Base-by-base conservation (phyloP, 805 yeast genomes). In the Wickerhamiella sergipiensis region DNA sequence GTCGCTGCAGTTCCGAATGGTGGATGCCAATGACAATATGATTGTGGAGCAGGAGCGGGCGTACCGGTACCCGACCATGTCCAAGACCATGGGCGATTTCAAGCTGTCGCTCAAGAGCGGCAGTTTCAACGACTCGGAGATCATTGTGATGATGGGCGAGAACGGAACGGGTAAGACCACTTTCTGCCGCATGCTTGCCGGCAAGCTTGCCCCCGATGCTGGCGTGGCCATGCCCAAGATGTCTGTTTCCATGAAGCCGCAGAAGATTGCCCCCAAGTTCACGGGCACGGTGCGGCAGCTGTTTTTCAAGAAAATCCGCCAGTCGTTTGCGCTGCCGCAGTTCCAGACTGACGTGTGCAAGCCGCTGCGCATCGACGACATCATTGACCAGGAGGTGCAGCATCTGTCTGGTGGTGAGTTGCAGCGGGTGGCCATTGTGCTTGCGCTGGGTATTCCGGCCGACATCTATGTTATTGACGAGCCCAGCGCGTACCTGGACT, bases 161-260 rank as follows among this genome's bases (percentile, higher is more conserved):
- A 92, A 92, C 69, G 99, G 99, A 74, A 92, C 98, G 18, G 99
- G 99, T 75, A 92, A 92, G 74, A 92, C 99, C 43, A 92, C 99
- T 15, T 82, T 92, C 74, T 90, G 97, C 78, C 85, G 84, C 68
- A 73, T 92, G 63, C 75, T 92, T 63, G 97, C 99, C 21, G 98
- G 97, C 65, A 87, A 87, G 24, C 76, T 86, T 59, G 75, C 83
- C 47, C 90, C 98, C 31, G 98, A 92, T 70, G 78, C 77, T 59
- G 86, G 86, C 52, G 67, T 72, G 54, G 79, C 80, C 64, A 81
- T 86, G 55, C 97, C 97, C 48, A 83, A 85, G 67, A 72, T 92
- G 69, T 87, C 85, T 64, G 92, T 92, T 51, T 84, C 95, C 50
- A 89, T 92, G 96, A 92, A 92, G 72, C 99, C 99, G 43, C 99